Conservation (phyloP, 306 rosid species). For the Abrus pulchellus region DNA sequence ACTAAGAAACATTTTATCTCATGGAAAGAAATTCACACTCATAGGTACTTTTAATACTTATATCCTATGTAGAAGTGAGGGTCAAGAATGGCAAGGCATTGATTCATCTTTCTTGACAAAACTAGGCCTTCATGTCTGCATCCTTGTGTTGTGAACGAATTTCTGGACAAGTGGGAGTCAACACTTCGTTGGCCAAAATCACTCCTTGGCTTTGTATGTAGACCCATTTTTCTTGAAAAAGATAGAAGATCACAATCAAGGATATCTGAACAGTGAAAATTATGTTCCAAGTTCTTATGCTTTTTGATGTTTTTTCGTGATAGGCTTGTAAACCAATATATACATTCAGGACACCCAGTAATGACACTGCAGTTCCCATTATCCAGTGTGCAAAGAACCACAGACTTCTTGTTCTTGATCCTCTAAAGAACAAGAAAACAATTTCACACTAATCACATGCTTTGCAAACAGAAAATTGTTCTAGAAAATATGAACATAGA, state of each 20-base stretch:
- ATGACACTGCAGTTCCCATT: slow-evolving; percentile 64
- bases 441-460: background rate
- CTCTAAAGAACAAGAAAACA: slow-evolving; percentile 51
- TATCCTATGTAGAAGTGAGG: background rate
- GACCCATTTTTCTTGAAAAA: slow-evolving; percentile 82
- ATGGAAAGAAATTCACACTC: slow-evolving; percentile 16
- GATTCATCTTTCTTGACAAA: slow-evolving; percentile 54
- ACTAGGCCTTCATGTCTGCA: slow-evolving; percentile 45
- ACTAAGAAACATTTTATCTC: background rate
- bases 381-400: slow-evolving; percentile 79
- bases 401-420: slow-evolving; percentile 65
- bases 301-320: slow-evolving; percentile 72
- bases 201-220: slow-evolving; percentile 71
- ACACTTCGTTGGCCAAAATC: slow-evolving; percentile 48
- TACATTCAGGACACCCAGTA: slow-evolving; percentile 68
- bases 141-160: slow-evolving; percentile 50
- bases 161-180: slow-evolving; percentile 46
- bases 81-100: slow-evolving; percentile 4
- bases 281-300: slow-evolving; percentile 63
- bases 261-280: slow-evolving; percentile 65
- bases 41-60: slow-evolving; percentile 22
- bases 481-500: background rate
- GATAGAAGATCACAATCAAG: slow-evolving; percentile 64
- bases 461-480: background rate
- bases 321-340: slow-evolving; percentile 75